Conservation (phyloP, 179 eudicot species). For the Spinacia oleracea region DNA sequence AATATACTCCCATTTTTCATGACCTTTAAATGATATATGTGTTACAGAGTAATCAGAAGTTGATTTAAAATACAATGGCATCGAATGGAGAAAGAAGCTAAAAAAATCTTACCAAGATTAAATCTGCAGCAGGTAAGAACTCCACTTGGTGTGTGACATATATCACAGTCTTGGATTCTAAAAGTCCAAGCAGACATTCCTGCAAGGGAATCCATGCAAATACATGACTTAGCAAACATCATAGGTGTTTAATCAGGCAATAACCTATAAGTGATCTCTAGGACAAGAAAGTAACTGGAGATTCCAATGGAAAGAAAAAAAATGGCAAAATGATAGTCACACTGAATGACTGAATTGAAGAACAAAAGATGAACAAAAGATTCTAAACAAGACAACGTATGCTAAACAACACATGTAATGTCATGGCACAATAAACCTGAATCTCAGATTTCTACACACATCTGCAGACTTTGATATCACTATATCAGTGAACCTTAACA, state of each 20-base stretch:
- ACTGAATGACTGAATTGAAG: neutral
- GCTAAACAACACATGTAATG: neutral
- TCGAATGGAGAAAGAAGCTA: neutral
- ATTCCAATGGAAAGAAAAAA: neutral
- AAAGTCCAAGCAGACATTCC: conserved; percentile 65
- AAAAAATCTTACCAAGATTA: conserved; percentile 69
- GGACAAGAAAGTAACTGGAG: neutral
- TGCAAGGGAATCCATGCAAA: conserved; percentile 17
- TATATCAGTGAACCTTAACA: no score
- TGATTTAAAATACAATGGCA: neutral
- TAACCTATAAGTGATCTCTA: neutral
- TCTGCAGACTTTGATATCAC: neutral
- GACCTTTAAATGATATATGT: conserved; percentile 38
- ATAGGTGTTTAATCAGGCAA: neutral
- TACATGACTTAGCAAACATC: neutral
- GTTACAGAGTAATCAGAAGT: neutral
- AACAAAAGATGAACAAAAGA: neutral
- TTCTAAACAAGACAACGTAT: neutral
- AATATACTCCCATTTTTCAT: conserved; percentile 70
- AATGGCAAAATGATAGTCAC: neutral
- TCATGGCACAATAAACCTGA: neutral
- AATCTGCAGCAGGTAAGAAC: conserved; percentile 65
- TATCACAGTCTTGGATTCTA: conserved; percentile 63
- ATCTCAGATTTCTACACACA: neutral
- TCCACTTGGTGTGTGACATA: conserved; percentile 83